Evolutionary conservation across 1,139 yeast species (phyloP).

Genomic region (Candida labiduridarum): DNA sequence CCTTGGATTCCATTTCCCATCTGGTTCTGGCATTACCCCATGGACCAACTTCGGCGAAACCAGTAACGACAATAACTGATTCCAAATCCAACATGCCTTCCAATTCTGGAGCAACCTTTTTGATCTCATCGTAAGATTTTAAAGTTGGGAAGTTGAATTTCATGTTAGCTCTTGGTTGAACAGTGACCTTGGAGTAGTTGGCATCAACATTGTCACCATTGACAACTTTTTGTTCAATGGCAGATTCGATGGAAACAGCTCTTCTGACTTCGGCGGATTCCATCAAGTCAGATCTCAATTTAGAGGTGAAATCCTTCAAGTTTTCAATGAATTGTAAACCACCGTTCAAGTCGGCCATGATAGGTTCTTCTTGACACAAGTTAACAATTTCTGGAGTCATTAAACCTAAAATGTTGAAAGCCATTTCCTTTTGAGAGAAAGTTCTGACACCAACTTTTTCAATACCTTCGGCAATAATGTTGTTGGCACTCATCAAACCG

Average conservation of each 20-base stretch:
- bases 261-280: conserved; percentile 92
- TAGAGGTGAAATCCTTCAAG: conserved; percentile 84
- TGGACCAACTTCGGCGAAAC: conserved; percentile 98
- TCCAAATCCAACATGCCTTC: conserved; percentile 93
- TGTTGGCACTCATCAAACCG: conserved; percentile 96
- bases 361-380: conserved; percentile 90
- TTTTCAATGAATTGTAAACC: conserved; percentile 93
- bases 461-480: conserved; percentile 96
- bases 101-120: conserved; percentile 69
- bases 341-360: conserved; percentile 98
- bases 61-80: conserved; percentile 90
- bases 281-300: conserved; percentile 77
- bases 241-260: conserved; percentile 92
- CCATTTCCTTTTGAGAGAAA: conserved; percentile 98
- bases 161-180: conserved; percentile 94
- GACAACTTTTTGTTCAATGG: conserved; percentile 89
- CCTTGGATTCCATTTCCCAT: conserved; percentile 98
- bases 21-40: conserved; percentile 99
- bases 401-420: conserved; percentile 93
- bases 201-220: conserved; percentile 90
- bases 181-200: conserved; percentile 72
- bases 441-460: conserved; percentile 96
- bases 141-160: conserved; percentile 90
- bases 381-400: conserved; percentile 84
- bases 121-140: conserved; percentile 75